Base-by-base conservation (phyloP, 129 eudicot genomes). In the Scalesia atractyloides region DNA sequence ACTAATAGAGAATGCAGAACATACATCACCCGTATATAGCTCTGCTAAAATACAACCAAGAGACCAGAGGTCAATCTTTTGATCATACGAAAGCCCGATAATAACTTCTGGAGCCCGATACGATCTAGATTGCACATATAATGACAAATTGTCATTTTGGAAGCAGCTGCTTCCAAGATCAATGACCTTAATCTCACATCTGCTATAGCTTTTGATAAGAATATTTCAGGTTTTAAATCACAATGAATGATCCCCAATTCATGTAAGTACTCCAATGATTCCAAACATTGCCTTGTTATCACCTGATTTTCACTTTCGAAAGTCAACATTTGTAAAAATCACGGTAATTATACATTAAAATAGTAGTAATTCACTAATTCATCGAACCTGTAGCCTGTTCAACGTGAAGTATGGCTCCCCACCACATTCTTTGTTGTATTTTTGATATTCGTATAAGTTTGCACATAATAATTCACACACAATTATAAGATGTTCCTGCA, bases 81-180 rank as follows among this genome's bases (percentile, higher is more conserved):
- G 87, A 76, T 86, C 92, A 79, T 95, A 95, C 13, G 89, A 85
- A 66, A 88, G 88, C 53, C 99, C 99, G 13, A 95, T 83, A 54
- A 95, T 90, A 49, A 95, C 97, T 73, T 95, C 97, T 14, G 99
- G 99, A 83, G 99, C 99, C 72, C 99, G 82, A 73, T 95, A 95
- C 18, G 99, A 95, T 68, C 99, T 91, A 63, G 99, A 95, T 78
- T 95, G 99, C 71, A 95, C 95, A 49, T 95, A 95, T 18, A 88
- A 68, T 75, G 93, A 90, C 82, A 95, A 81, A 79, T 83, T 80
- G 66, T 95, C 99, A 0, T 76, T 85, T 71, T 73, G 84, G 82
- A 95, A 95, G 77, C 99, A 95, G 71, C 99, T 95, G 85, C 99
- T 95, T 70, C 99, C 99, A 56, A 95, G 96, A 88, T 95, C 99